phyloP scores from a whole-genome alignment of 306 rosid species.

The Amphicarpaea edgeworthii region DNA sequence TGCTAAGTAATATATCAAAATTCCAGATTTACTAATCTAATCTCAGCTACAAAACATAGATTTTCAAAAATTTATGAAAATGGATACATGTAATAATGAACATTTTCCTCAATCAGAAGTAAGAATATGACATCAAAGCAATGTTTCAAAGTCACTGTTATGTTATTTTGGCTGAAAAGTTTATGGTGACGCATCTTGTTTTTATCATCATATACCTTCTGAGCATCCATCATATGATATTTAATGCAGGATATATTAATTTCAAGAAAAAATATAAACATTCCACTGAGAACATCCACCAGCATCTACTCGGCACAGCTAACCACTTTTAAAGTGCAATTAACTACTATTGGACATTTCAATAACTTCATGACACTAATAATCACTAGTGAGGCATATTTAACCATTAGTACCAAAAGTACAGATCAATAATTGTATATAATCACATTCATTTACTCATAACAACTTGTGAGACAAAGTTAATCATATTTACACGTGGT shows the following conservation, averaged over 20 bases:
- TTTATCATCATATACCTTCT: slow-evolving; percentile 24
- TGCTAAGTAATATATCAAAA: slow-evolving; percentile 2
- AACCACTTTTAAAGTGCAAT: too few species aligned
- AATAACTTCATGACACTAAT: too few species aligned
- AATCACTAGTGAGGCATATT: too few species aligned
- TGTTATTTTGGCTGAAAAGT: neutral
- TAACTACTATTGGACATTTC: too few species aligned
- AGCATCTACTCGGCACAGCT: too few species aligned
- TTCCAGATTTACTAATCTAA: neutral
- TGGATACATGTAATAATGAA: slow-evolving; percentile 21
- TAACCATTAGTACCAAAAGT: too few species aligned
- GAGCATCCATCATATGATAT: neutral
- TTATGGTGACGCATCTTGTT: neutral
- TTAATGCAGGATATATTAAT: slow-evolving; percentile 31
- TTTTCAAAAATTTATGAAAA: neutral
- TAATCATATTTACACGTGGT: too few species aligned
- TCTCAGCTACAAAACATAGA: slow-evolving; percentile 15
- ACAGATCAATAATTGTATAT: too few species aligned
- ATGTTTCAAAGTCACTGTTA: slow-evolving; percentile 1
- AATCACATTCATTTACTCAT: too few species aligned
- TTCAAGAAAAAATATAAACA: neutral
- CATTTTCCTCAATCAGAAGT: slow-evolving; percentile 1
- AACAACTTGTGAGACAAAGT: too few species aligned
- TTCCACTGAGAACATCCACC: too few species aligned
- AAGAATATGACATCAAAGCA: slow-evolving; percentile 13